A percentile compares a stretch with the other conserved stretches of the same genome.
Conservation (phyloP, 2,329 filamentous ascomycete genomes). For the Chaetomium olivaceum region DNA sequence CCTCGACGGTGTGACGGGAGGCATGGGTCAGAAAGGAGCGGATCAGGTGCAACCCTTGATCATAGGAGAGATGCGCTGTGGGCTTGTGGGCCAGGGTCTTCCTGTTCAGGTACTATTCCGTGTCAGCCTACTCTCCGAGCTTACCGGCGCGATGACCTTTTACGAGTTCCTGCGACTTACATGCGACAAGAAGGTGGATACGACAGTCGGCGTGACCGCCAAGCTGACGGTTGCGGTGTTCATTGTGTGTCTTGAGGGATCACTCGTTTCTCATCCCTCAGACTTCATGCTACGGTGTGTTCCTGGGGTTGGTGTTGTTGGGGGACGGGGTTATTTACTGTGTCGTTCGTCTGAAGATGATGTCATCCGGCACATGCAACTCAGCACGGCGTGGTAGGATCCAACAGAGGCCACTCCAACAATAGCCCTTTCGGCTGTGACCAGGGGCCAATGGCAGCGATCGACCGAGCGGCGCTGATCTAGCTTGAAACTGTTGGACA, state of each 20-base stretch:
- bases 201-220: constrained; percentile 82
- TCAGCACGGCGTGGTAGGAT: constrained; percentile 19
- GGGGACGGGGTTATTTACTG: background rate
- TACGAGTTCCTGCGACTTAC: constrained; percentile 51
- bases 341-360: constrained; percentile 17
- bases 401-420: background rate
- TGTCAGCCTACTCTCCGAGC: constrained; percentile 5
- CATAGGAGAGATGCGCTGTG: constrained; percentile 88
- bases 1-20: constrained; percentile 87
- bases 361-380: constrained; percentile 25
- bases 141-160: background rate
- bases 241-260: constrained; percentile 42
- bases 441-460: constrained; percentile 16
- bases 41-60: constrained; percentile 86
- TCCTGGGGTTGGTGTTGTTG: background rate
- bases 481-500: constrained; percentile 10
- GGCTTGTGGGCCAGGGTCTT: constrained; percentile 75
- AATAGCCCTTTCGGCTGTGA: background rate
- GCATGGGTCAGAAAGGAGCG: constrained; percentile 83
- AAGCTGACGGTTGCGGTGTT: constrained; percentile 80
- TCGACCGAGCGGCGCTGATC: constrained; percentile 18
- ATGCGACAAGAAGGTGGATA: constrained; percentile 85
- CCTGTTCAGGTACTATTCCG: constrained; percentile 73
- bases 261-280: background rate
- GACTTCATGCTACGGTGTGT: background rate